Evolutionary conservation across 225 moss, liverwort and hornwort species (phyloP).

Genomic region (Bryoerythrophyllum caledonicum): DNA sequence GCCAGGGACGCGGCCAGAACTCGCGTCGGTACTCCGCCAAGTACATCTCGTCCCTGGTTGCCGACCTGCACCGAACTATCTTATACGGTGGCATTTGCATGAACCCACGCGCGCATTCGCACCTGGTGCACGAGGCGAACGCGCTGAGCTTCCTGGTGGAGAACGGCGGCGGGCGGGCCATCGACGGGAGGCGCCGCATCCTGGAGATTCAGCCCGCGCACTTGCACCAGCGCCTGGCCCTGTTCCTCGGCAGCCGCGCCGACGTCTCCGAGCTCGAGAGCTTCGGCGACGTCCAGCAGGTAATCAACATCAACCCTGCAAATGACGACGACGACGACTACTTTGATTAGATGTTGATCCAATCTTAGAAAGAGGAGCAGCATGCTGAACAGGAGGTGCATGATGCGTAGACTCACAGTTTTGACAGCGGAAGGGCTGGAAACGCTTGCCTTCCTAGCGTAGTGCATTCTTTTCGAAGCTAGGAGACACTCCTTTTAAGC

Average conservation of each 20-base stretch:
- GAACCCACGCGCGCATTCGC: conserved; percentile 60
- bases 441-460: conserved; percentile 15
- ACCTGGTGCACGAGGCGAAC: conserved; percentile 60
- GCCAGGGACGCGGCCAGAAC: conserved; percentile 57
- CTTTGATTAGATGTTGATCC: conserved; percentile 16
- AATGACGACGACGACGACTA: conserved; percentile 46
- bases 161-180: conserved; percentile 52
- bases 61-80: conserved; percentile 56
- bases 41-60: conserved; percentile 55
- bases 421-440: conserved; percentile 42
- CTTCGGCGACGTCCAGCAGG: conserved; percentile 62
- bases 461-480: conserved; percentile 20
- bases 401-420: conserved; percentile 34
- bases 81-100: conserved; percentile 56
- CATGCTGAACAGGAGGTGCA: background rate
- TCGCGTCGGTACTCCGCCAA: conserved; percentile 53
- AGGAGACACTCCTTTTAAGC: conserved; percentile 19
- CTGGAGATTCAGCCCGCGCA: conserved; percentile 62
- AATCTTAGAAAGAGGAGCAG: background rate
- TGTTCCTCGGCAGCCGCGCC: conserved; percentile 60
- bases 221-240: conserved; percentile 48
- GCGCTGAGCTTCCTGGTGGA: conserved; percentile 60
- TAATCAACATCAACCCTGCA: conserved; percentile 44
- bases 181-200: conserved; percentile 50
- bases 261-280: conserved; percentile 56